A percentile compares a stretch with the other conserved stretches of the same genome.
Conservation (phyloP, 352 stramenopile genomes). For the Elongisporangium prolatum region DNA sequence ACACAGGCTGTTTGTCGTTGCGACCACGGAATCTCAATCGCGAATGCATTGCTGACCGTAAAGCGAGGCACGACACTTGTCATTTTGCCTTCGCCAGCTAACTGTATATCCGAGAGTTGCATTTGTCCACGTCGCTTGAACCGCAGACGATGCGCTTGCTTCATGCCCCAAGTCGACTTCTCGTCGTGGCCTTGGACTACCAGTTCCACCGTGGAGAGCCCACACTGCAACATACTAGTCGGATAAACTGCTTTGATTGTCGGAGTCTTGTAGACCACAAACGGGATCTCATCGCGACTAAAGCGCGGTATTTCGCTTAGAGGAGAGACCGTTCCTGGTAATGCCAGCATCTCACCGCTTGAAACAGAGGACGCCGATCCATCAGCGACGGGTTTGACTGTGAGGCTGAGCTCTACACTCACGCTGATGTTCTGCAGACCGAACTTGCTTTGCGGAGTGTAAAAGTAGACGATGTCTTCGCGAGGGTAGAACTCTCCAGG, state of each 20-base stretch:
- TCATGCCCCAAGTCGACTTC: conserved; percentile 32
- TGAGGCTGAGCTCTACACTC: conserved; percentile 42
- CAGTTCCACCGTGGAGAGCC: conserved; percentile 41
- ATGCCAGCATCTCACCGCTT: not conserved
- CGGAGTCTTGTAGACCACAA: conserved; percentile 65
- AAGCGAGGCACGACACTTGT: conserved; percentile 55
- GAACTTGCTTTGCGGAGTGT: conserved; percentile 74
- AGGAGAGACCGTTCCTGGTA: not conserved
- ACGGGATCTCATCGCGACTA: conserved; percentile 57
- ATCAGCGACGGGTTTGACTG: conserved; percentile 1
- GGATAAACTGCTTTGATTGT: conserved; percentile 48
- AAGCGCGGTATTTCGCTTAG: conserved; percentile 21
- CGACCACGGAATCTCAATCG: conserved; percentile 26
- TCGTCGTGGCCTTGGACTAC: conserved; percentile 65
- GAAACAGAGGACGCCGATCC: not conserved
- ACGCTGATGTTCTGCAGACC: conserved; percentile 62
- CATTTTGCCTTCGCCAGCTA: conserved; percentile 43
- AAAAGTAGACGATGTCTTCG: conserved; percentile 71
- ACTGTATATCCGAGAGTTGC: conserved; percentile 50
- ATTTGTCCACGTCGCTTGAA: conserved; percentile 72
- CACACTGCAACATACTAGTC: conserved; percentile 32
- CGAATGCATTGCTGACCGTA: conserved; percentile 39
- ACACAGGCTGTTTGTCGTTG: not conserved
- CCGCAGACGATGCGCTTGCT: conserved; percentile 39
- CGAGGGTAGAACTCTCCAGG: conserved; percentile 50